These are phyloP conservation scores for Syzygium malaccense DNA, from an alignment of 441 rosid species.

Conservation along the genomic window DNA sequence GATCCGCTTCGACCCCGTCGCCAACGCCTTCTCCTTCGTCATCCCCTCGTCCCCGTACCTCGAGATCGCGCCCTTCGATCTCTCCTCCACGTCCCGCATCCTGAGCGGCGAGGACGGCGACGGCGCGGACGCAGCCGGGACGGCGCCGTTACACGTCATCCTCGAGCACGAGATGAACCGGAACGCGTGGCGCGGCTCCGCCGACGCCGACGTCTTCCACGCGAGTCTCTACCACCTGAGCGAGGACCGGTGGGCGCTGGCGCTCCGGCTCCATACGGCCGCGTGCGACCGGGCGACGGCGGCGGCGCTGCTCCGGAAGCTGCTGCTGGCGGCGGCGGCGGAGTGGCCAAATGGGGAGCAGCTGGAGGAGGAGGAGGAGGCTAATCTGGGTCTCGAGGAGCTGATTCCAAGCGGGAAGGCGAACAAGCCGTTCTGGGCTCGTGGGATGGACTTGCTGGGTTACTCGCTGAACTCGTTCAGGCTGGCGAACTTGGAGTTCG, in stretches of 20 bases:
- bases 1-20: slow-evolving; percentile 37
- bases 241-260: slow-evolving; percentile 32
- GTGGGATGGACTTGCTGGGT: slow-evolving; percentile 83
- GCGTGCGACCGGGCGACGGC: slow-evolving; percentile 78
- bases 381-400: slow-evolving; percentile 53
- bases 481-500: slow-evolving; percentile 48
- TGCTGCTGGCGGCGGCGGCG: slow-evolving; percentile 21
- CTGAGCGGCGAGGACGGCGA: slow-evolving; percentile 1
- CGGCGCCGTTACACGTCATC: slow-evolving; percentile 31
- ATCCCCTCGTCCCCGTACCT: slow-evolving; percentile 33
- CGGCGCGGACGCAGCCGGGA: background rate
- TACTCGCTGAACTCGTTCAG: slow-evolving; percentile 75
- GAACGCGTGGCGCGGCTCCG: slow-evolving; percentile 46
- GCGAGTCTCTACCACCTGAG: slow-evolving; percentile 41
- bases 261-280: slow-evolving; percentile 57
- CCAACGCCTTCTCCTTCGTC: slow-evolving; percentile 48
- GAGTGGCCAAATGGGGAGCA: slow-evolving; percentile 9
- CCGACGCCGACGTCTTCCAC: slow-evolving; percentile 28
- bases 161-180: slow-evolving; percentile 67
- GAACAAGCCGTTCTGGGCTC: slow-evolving; percentile 72
- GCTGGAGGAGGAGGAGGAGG: slow-evolving; percentile 9
- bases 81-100: slow-evolving; percentile 39
- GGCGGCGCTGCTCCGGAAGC: slow-evolving; percentile 39
- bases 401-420: slow-evolving; percentile 62
- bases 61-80: slow-evolving; percentile 40